Conservation (phyloP, 495 filamentous ascomycete genomes). For the Terfezia boudieri region DNA sequence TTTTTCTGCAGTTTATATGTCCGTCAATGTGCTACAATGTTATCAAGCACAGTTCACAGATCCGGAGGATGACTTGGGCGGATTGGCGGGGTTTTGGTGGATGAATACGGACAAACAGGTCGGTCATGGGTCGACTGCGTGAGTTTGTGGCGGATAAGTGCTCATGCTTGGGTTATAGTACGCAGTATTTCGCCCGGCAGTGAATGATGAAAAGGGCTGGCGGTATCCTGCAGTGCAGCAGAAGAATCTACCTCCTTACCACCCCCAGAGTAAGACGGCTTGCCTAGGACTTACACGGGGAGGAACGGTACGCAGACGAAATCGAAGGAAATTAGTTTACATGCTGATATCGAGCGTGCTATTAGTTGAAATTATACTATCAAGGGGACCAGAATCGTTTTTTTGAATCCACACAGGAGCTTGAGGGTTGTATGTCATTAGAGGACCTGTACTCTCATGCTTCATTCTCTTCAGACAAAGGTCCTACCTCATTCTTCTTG, state of each 20-base stretch:
- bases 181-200: slow-evolving; percentile 11
- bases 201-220: slow-evolving; percentile 9
- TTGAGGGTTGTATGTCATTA: slow-evolving; percentile 12
- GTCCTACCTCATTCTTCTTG: not conserved
- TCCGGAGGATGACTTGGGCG: slow-evolving; percentile 16
- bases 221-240: slow-evolving; percentile 10
- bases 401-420: slow-evolving; percentile 12
- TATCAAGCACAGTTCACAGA: slow-evolving; percentile 7
- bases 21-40: slow-evolving; percentile 14
- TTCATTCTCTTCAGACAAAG: slow-evolving; percentile 16
- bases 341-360: not conserved
- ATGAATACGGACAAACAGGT: slow-evolving; percentile 12
- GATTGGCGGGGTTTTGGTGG: slow-evolving; percentile 19
- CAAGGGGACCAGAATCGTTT: slow-evolving; percentile 12
- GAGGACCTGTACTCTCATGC: slow-evolving; percentile 19
- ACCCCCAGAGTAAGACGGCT: not conserved
- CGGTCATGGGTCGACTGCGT: too few species aligned
- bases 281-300: slow-evolving; percentile 17
- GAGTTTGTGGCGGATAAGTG: too few species aligned
- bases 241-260: not conserved
- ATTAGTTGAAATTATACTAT: slow-evolving; percentile 18
- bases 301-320: slow-evolving; percentile 8
- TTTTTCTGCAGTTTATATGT: slow-evolving; percentile 15
- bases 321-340: not conserved
- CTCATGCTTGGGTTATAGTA: not conserved